Percentiles rank a stretch among this genome's conserved stretches.
Evolutionary conservation across 2,329 filamentous ascomycete genomes (phyloP).

Genomic region (Pseudogymnoascus sp.): DNA sequence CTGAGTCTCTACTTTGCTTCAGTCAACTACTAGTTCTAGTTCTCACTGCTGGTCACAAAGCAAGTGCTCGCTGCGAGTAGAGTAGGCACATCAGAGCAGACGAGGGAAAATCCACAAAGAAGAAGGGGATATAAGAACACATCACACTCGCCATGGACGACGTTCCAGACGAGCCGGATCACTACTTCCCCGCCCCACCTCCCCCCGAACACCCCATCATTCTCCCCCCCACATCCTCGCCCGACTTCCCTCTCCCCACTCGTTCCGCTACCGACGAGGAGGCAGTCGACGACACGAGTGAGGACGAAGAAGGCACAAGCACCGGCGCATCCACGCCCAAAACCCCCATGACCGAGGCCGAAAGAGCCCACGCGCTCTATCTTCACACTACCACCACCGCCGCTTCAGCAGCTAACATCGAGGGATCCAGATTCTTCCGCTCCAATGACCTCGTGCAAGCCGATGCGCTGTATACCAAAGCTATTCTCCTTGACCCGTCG

Average conservation of each 20-base stretch:
- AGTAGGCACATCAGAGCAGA: neutral
- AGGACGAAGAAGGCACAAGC: neutral
- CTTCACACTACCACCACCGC: neutral
- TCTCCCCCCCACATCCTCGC: neutral
- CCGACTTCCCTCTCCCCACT: neutral
- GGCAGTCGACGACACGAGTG: neutral
- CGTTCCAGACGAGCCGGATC: neutral
- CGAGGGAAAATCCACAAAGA: neutral
- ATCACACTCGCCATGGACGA: neutral
- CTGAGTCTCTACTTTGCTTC: neutral
- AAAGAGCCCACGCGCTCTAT: neutral
- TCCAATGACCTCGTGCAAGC: slow-evolving; percentile 55
- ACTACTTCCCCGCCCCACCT: neutral
- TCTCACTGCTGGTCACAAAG: neutral
- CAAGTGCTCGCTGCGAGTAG: neutral
- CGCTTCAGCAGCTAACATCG: neutral
- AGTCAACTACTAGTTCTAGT: neutral
- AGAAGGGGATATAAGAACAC: neutral
- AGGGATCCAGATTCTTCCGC: slow-evolving; percentile 44
- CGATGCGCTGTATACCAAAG: slow-evolving; percentile 63
- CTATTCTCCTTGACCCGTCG: slow-evolving; percentile 67
- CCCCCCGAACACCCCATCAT: neutral
- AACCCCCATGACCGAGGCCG: neutral
- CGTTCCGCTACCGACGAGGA: neutral
- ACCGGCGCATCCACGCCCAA: neutral